Percentiles rank a stretch among this genome's conserved stretches.
Evolutionary conservation across 2,329 filamentous ascomycete genomes (phyloP).

Genomic region (Myriangium duriaei): DNA sequence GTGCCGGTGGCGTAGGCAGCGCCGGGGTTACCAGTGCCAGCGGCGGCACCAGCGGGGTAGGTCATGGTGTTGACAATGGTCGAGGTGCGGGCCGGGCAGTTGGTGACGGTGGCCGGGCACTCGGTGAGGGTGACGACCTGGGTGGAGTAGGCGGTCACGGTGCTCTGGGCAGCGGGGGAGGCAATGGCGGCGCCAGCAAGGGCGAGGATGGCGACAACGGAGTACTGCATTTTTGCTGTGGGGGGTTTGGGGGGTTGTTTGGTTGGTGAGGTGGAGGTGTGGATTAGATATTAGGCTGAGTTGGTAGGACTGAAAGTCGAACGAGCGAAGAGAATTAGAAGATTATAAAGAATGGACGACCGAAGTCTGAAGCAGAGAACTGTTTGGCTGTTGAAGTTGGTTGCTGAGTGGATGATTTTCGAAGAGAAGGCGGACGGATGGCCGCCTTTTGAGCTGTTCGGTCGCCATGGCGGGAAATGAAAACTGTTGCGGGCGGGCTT

Average conservation of each 20-base stretch:
- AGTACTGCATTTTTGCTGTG: conserved; percentile 19
- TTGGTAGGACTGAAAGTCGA: conserved; percentile 11
- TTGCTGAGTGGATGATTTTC: conserved; percentile 8
- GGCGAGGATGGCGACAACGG: conserved; percentile 18
- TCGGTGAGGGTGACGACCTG: conserved; percentile 11
- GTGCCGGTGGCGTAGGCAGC: conserved; percentile 10
- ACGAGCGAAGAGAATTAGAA: conserved; percentile 17
- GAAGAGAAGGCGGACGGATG: conserved; percentile 7
- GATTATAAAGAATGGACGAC: conserved; percentile 20
- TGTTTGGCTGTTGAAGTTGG: conserved; percentile 9
- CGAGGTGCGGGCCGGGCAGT: conserved; percentile 9
- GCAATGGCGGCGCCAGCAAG: conserved; percentile 15
- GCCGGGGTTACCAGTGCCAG: too few relatives aligned
- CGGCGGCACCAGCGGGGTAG: conserved; percentile 10
- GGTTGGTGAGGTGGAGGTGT: conserved; percentile 6
- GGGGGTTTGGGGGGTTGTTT: conserved; percentile 12
- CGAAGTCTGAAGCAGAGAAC: conserved; percentile 16
- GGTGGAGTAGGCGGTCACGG: conserved; percentile 12
- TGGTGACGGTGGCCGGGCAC: conserved; percentile 12
- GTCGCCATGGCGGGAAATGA: conserved; percentile 10
- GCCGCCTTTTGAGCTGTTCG: conserved; percentile 9
- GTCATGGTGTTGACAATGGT: conserved; percentile 11
- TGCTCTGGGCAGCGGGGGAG: conserved; percentile 7
- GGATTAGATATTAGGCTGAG: conserved; percentile 11
- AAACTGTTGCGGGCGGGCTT: conserved; percentile 1